A percentile compares a stretch with the other conserved stretches of the same genome.
Conservation (phyloP, 2,329 filamentous ascomycete genomes). For the Fusarium foetens region DNA sequence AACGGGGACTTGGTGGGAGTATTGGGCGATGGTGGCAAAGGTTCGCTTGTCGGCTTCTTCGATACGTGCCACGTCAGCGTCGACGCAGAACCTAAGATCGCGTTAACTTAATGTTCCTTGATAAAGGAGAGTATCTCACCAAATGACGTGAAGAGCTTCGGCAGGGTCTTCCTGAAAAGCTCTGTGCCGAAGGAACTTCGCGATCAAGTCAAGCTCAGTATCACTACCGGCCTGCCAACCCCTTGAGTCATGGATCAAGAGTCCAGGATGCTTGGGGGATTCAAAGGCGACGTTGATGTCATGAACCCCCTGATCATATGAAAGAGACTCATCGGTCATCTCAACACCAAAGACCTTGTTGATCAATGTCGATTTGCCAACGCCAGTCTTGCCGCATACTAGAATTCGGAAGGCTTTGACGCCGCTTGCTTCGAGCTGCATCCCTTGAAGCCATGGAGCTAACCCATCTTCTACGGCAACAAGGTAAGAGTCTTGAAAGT, state of each 20-base stretch:
- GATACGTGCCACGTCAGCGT: constrained; percentile 41
- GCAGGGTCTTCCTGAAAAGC: constrained; percentile 42
- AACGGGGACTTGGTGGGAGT: constrained; percentile 41
- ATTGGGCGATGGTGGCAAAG: constrained; percentile 42
- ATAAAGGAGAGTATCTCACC: not conserved
- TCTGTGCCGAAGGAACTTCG: constrained; percentile 41
- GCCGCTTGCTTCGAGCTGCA: constrained; percentile 39
- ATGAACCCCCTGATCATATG: constrained; percentile 41
- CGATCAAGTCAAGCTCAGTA: constrained; percentile 39
- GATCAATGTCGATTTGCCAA: constrained; percentile 43
- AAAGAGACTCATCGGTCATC: constrained; percentile 39
- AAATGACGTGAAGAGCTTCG: constrained; percentile 41
- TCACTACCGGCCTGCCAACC: constrained; percentile 44
- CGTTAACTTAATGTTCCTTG: not conserved
- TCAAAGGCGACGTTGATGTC: constrained; percentile 43
- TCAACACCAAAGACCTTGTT: constrained; percentile 44
- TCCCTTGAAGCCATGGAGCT: constrained; percentile 38
- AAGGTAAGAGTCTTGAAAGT: constrained; percentile 35
- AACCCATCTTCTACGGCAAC: constrained; percentile 11
- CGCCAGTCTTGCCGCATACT: constrained; percentile 42
- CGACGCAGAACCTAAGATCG: constrained; percentile 38
- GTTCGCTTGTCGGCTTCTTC: constrained; percentile 44
- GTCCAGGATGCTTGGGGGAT: constrained; percentile 39
- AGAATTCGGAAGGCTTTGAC: constrained; percentile 43
- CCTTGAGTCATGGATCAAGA: constrained; percentile 42